A percentile compares a stretch with the other conserved stretches of the same genome.
Conservation (phyloP, 192 early-diverging fungal genomes). For the Lobosporangium transversale region DNA sequence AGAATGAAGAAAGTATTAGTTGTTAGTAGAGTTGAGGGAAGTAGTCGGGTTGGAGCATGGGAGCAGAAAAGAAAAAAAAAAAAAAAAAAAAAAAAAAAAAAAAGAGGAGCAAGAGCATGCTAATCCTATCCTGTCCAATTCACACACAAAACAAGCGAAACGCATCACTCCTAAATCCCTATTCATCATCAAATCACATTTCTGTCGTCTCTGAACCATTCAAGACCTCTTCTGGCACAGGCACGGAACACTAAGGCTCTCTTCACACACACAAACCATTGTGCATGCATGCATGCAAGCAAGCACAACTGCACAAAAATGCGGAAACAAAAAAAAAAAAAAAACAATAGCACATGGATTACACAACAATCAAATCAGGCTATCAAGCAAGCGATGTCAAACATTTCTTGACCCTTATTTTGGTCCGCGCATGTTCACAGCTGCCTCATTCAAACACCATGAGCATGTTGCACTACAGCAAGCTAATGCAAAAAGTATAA, state of each 20-base stretch:
- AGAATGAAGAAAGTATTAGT: background rate
- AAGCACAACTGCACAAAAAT: background rate
- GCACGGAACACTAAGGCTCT: background rate
- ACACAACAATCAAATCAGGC: no score
- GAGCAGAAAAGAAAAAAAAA: background rate
- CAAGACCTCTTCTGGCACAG: background rate
- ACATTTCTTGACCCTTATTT: no score
- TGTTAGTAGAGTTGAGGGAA: background rate
- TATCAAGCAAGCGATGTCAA: no score
- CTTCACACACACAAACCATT: no score
- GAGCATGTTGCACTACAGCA: no score
- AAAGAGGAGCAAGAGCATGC: no score
- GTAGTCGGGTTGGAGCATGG: background rate
- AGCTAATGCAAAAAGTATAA: no score
- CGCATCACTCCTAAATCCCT: constrained; percentile 20
- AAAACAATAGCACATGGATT: no score
- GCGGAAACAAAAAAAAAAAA: background rate
- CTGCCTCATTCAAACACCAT: no score
- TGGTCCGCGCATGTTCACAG: no score
- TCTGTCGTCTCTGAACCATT: background rate
- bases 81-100: background rate
- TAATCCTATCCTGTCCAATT: no score
- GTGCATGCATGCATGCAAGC: background rate
- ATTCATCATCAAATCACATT: background rate
- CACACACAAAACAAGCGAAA: constrained; percentile 11